phyloP scores from a whole-genome alignment of 306 rosid species.

The Cucurbita moschata region DNA sequence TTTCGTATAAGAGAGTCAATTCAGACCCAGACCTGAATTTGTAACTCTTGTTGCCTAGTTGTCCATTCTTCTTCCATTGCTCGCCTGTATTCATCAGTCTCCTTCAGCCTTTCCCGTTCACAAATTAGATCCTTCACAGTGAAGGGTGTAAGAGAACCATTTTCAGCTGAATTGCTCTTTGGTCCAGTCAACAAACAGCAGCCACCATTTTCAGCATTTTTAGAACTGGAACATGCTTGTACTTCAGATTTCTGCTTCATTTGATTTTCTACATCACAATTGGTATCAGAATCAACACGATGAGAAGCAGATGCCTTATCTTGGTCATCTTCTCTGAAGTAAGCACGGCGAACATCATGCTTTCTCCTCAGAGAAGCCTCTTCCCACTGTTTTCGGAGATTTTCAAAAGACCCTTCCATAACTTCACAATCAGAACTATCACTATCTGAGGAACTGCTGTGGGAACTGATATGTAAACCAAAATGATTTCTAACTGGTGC shows the following conservation, averaged over 20 bases:
- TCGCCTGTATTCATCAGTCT: constrained; percentile 68
- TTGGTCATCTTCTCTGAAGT: constrained; percentile 23
- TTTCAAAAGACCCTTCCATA: constrained; percentile 30
- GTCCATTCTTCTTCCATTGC: constrained; percentile 82
- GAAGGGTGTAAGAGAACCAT: constrained; percentile 7
- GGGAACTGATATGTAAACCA: constrained; percentile 27
- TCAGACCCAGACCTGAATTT: constrained; percentile 53
- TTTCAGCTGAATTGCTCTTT: constrained; percentile 9
- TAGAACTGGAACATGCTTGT: constrained; percentile 30
- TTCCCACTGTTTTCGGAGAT: constrained; percentile 59
- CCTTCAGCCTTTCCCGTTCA: constrained; percentile 71
- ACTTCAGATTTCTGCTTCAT: constrained; percentile 16
- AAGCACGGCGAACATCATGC: constrained; percentile 19
- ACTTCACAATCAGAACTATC: constrained; percentile 81
- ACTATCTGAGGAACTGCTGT: constrained; percentile 35
- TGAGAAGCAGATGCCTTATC: constrained; percentile 49
- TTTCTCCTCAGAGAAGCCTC: constrained; percentile 47
- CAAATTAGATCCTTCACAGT: constrained; percentile 31
- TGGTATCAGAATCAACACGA: constrained; percentile 8
- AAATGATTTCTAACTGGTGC: constrained; percentile 27
- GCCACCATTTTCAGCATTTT: constrained; percentile 9
- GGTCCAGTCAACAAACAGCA: background rate
- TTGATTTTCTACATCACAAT: constrained; percentile 22
- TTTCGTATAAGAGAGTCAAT: background rate
- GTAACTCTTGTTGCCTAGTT: constrained; percentile 62